Evolutionary conservation across 768 basidiomycete species (phyloP), one percentile per base, ranked within the genome.

Genomic region (Mrakia hoshinonis): DNA sequence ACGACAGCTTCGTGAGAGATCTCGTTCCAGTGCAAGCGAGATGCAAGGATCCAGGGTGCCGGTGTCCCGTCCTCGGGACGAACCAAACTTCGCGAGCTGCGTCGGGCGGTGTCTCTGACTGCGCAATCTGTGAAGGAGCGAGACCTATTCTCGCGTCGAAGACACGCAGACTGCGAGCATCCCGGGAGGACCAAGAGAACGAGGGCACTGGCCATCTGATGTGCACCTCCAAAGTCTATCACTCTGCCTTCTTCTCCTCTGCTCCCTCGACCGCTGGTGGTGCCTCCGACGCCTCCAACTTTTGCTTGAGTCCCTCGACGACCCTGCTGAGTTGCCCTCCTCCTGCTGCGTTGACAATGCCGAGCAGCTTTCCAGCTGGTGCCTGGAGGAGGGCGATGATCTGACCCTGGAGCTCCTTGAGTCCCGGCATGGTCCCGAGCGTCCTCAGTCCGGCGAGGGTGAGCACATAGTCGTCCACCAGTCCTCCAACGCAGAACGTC

Each of bases 281-380:
- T 31, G 31, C 36, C 58, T 61, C 60, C 47, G 54, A 34, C 29
- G 54, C 70, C 29, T 66, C 70, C 52, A 71, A 47, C 24, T 55
- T 71, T 22, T 66, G 51, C 54, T 34, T 71, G 11, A 71, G 34
- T 5, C 70, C 70, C 46, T 71, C 70, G n/a, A 71, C 26, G 29
- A 71, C 52, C 29, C 70, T 65, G 7, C 61, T 63, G 15, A 71
- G 29, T 54, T 71, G 70, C 7, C 70, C 70, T 65, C 70, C 70
- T 13, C 24, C 31, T 10, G 51, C 70, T 12, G 51, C 51, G 22
- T 63, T 54, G 11, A 71, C 24, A 15, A 71, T 43, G 12, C 70
- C 70, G 13, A 26, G 24, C 15, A 71, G 39, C 55, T 55, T 63
- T 3, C 36, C 43, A 9, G 70, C 70, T 29, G 70, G 70, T 43